Conservation (phyloP, 2,329 filamentous ascomycete genomes). For the Penicillium thymicola region DNA sequence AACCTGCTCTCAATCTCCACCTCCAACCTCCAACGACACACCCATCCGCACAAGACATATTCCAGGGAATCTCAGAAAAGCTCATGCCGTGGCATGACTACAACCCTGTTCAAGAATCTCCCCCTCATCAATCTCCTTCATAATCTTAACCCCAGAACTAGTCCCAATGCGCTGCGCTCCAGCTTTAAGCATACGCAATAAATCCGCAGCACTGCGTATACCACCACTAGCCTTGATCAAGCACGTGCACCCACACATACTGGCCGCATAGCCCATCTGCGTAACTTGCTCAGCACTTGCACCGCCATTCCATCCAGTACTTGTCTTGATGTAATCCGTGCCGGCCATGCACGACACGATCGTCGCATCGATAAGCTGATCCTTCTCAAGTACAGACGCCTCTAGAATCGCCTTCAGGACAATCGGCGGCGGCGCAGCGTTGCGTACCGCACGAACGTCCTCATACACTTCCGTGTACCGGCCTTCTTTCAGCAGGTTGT, state of each 20-base stretch:
- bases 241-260: conserved; percentile 42
- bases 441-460: conserved; percentile 53
- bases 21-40: neutral
- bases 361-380: conserved; percentile 54
- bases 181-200: conserved; percentile 53
- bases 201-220: conserved; percentile 50
- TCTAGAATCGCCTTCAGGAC: conserved; percentile 59
- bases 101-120: conserved; percentile 20
- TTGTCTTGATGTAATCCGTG: conserved; percentile 60
- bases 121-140: conserved; percentile 41
- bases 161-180: conserved; percentile 57
- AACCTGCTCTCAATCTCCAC: neutral
- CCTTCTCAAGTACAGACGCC: conserved; percentile 50
- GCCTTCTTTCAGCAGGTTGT: conserved; percentile 44
- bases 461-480: conserved; percentile 51
- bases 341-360: conserved; percentile 52
- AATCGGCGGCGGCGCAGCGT: conserved; percentile 42
- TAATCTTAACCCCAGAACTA: conserved; percentile 55
- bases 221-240: conserved; percentile 60
- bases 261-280: conserved; percentile 52
- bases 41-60: neutral
- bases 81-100: conserved; percentile 14
- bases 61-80: neutral
- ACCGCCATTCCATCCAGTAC: conserved; percentile 58
- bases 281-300: conserved; percentile 52